Base-by-base conservation (phyloP, 2,329 filamentous ascomycete species). In the Aspergillus udagawae region DNA sequence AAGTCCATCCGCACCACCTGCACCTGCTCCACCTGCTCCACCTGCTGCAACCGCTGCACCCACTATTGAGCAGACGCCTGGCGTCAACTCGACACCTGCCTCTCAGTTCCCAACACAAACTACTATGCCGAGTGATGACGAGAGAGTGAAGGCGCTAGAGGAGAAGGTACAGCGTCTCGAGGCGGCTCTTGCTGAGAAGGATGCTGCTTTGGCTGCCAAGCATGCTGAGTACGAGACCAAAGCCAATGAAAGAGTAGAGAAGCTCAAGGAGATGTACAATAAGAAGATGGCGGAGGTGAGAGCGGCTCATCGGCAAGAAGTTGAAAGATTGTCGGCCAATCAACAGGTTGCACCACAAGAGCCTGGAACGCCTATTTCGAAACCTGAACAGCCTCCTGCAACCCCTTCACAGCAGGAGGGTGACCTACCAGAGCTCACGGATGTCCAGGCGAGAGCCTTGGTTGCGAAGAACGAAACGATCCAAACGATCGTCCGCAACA, bases 231-330 rank as follows among this genome's bases (percentile, higher is more conserved):
- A 80, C 32, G 80, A 84, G 53, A 72, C 77, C 27, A 75, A 79
- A 53, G 67, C 79, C 56, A 77, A 82, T 51, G 74, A 79, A 56
- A 71, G 74, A 10, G 70, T 78, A 1, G 81, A 83, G 54, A 83
- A 86, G 59, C 77, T 88, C 17, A 89, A 92, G 67, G 82, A 84
- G 29, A 85, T 82, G 10, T 79, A 90, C 58, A 89, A 89, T 65
- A 86, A 84, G 68, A 91, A 89, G 69, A 79, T 96, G 17, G 74
- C 70, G 8, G 83, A 86, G 51, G 74, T 79, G 10, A 80, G 76
- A 60, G 75, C 79, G 32, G 70, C 78, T 55, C 78, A 84, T 53
- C 75, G 79, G 50, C 74, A 78, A 53, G 80, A 81, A 59, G 62
- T 83, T 7, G 77, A 82, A 62, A 76, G 75, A 49, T 65, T 83